These are phyloP conservation scores for Citrus hindsii DNA, from an alignment of 345 rosid species.

Conservation along the genomic window DNA sequence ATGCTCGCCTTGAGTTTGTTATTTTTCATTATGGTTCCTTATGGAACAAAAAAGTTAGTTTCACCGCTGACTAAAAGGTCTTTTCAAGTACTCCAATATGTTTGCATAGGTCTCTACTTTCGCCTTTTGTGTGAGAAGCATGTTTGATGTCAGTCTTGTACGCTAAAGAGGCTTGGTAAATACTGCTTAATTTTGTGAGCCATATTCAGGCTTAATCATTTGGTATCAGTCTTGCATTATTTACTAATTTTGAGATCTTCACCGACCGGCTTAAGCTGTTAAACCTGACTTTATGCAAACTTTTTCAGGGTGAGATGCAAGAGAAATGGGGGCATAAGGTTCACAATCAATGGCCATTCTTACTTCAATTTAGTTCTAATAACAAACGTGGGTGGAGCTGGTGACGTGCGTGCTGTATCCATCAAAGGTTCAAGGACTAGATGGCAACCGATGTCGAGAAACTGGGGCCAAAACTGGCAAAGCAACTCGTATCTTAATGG, in stretches of 20 bases:
- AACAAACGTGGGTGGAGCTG: constrained; percentile 80
- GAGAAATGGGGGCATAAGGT: constrained; percentile 72
- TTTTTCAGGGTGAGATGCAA: constrained; percentile 53
- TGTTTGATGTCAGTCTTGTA: neutral
- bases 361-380: constrained; percentile 70
- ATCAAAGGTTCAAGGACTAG: constrained; percentile 59
- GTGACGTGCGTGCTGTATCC: constrained; percentile 59
- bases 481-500: constrained; percentile 76
- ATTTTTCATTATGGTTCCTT: too few relatives aligned
- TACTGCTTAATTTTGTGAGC: too few relatives aligned
- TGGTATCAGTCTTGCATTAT: neutral
- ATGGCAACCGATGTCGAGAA: constrained; percentile 73
- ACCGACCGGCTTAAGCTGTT: neutral
- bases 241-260: neutral
- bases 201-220: neutral
- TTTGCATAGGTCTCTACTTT: neutral
- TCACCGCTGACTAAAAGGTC: neutral
- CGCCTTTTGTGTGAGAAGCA: neutral
- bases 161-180: neutral
- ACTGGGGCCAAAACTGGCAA: constrained; percentile 94
- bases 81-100: neutral
- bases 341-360: constrained; percentile 73
- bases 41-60: too few relatives aligned
- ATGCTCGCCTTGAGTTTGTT: too few relatives aligned
- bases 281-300: neutral